Evolutionary conservation across 2,329 filamentous ascomycete species (phyloP).

Genomic region (Cladosporium cucumerinum): DNA sequence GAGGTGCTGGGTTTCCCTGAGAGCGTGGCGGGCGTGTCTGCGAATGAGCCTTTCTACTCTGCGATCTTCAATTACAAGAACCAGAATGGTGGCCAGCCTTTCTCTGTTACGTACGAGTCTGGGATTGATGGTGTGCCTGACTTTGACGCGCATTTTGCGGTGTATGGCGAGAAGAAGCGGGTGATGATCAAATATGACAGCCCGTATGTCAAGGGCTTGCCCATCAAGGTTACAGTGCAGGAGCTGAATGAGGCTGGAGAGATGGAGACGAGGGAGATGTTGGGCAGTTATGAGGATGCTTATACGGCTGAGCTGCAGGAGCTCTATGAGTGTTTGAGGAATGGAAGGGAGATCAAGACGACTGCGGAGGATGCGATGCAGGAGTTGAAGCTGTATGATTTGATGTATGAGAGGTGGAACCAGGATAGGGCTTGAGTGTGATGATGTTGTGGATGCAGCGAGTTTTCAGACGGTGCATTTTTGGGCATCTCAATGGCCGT

Average conservation of each 20-base stretch:
- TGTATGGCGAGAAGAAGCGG: conserved; percentile 54
- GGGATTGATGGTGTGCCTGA: conserved; percentile 53
- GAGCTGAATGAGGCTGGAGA: conserved; percentile 42
- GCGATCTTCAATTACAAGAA: conserved; percentile 46
- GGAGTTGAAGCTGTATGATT: conserved; percentile 38
- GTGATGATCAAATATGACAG: conserved; percentile 56
- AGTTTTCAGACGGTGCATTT: background rate
- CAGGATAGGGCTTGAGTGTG: background rate
- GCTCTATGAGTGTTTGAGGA: conserved; percentile 37
- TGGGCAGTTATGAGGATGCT: conserved; percentile 48
- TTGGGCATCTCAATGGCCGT: background rate
- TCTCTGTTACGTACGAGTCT: conserved; percentile 56
- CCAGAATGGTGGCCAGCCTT: conserved; percentile 32
- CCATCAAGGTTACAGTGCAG: conserved; percentile 48
- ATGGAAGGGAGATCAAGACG: conserved; percentile 42
- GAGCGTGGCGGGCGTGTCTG: conserved; percentile 43
- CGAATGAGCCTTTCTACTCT: conserved; percentile 36
- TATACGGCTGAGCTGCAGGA: conserved; percentile 45
- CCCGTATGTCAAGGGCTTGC: conserved; percentile 56
- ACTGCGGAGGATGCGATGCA: conserved; percentile 41
- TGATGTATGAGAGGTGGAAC: conserved; percentile 29
- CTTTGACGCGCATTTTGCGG: conserved; percentile 53
- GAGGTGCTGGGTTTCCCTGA: conserved; percentile 52
- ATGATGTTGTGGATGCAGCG: background rate
- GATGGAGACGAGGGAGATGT: conserved; percentile 30